phyloP scores from a whole-genome alignment of 2,329 filamentous ascomycete genomes.

The Didymella keratinophila region DNA sequence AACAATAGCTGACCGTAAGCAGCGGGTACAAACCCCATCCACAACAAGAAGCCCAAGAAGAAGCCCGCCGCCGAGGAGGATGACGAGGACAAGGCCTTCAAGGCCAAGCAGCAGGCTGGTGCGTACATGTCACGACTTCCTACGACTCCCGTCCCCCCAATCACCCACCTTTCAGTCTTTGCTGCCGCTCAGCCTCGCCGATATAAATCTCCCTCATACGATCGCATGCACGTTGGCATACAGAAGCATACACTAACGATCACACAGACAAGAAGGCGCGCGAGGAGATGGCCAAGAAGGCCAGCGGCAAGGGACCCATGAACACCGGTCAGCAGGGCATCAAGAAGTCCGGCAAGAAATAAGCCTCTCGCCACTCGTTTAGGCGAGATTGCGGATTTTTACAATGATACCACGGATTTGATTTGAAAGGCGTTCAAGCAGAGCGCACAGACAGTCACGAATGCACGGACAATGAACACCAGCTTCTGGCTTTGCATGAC shows the following conservation, averaged over 20 bases:
- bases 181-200: constrained; percentile 6
- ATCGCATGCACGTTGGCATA: neutral
- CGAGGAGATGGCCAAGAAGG: constrained; percentile 76
- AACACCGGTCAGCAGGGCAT: constrained; percentile 87
- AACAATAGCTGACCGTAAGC: constrained; percentile 32
- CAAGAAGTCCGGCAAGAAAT: constrained; percentile 99
- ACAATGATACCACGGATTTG: constrained; percentile 38
- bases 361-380: constrained; percentile 22
- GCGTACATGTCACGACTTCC: constrained; percentile 47
- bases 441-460: constrained; percentile 25
- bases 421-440: constrained; percentile 30
- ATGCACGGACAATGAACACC: constrained; percentile 27
- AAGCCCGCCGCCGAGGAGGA: constrained; percentile 76
- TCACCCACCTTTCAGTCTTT: neutral
- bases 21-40: constrained; percentile 63
- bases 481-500: no score
- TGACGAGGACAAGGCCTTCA: constrained; percentile 84
- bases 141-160: no score
- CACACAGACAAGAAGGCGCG: constrained; percentile 65
- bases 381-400: constrained; percentile 8
- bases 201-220: neutral
- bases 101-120: constrained; percentile 86
- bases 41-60: constrained; percentile 82
- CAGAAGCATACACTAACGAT: neutral
- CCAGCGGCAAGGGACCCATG: constrained; percentile 86